Evolutionary conservation across 768 basidiomycete species (phyloP), one percentile per base, ranked within the genome.

Genomic region (Mycena haematopus): DNA sequence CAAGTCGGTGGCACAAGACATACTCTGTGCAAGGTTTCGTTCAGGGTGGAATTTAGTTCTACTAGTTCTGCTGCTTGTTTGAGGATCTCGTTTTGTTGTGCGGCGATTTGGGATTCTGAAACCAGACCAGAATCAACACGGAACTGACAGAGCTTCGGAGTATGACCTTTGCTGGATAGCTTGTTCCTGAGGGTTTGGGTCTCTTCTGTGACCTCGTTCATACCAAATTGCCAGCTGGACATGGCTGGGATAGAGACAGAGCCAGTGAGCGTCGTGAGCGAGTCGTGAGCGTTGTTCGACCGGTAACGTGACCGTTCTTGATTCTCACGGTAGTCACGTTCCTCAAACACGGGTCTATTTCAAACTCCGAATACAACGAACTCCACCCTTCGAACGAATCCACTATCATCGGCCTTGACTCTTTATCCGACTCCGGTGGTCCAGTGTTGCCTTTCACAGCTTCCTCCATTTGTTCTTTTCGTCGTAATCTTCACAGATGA

Each of bases 11-110:
- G 38, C 15, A 24, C 15, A n/a, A 22, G 40, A 24, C 52, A 65
- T 58, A 83, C 84, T 73, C 82, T 82, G 69, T 82, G 78, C 40
- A 81, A 60, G 9, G 78, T 75, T 25, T 84, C 83, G 56, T 82
- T 80, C 15, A 82, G 71, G 19, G 76, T 72, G 35, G 71, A 66
- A 63, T 75, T 77, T 10, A 81, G 68, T 66, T 85, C 83, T 19
- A 80, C 75, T 29, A 82, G 63, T 60, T 82, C 79, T 15, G 72
- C 69, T 3, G 76, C 68, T 69, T 82, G 81, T 62, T 73, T 80
- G 60, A 76, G 71, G 11, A 84, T 68, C 65, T 79, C 76, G 31
- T 77, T 78, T 68, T 81, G 76, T 60, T 82, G 80, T 29, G 79
- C 78, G 33, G 82, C 80, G 69, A 83, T 80, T 59, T 83, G 80